A percentile compares a stretch with the other conserved stretches of the same genome.
Evolutionary conservation across 2,329 filamentous ascomycete species (phyloP).

Genomic region (Fulvia fulva): DNA sequence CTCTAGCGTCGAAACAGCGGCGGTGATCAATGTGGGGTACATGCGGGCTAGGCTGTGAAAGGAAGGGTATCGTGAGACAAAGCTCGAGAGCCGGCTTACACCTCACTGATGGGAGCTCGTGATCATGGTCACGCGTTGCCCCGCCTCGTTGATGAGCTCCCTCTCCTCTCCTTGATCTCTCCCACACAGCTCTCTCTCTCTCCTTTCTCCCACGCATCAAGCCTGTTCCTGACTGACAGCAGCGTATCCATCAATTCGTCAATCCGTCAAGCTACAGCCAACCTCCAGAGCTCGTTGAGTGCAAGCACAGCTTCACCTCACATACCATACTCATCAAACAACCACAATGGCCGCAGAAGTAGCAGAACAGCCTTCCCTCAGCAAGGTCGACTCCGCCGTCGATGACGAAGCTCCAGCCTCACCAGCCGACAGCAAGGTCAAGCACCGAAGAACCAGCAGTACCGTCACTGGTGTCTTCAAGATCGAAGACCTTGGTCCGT

Average conservation of each 20-base stretch:
- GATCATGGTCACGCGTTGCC: not conserved
- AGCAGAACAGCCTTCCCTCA: conserved; percentile 52
- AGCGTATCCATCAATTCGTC: conserved; percentile 4
- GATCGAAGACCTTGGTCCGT: conserved; percentile 51
- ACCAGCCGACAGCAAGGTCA: conserved; percentile 62
- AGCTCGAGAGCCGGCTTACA: not conserved
- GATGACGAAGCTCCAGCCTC: conserved; percentile 63
- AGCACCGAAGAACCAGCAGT: conserved; percentile 68
- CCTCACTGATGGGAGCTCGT: not conserved
- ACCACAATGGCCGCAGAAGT: conserved; percentile 50
- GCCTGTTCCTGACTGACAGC: conserved; percentile 10
- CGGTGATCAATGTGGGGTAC: not conserved
- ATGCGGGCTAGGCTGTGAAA: not conserved
- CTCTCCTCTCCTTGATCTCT: conserved; percentile 5
- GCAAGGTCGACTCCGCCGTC: conserved; percentile 89
- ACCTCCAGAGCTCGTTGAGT: not conserved
- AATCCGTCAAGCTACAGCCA: not conserved
- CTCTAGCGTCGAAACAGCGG: not conserved
- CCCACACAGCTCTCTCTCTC: conserved; percentile 2
- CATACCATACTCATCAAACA: not conserved
- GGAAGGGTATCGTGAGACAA: not conserved
- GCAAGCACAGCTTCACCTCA: not conserved
- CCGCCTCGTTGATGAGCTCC: conserved; percentile 1
- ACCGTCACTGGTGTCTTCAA: conserved; percentile 70
- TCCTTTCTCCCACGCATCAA: not conserved